Base-by-base conservation (phyloP, 495 filamentous ascomycete genomes). In the Lichina pygmaea region DNA sequence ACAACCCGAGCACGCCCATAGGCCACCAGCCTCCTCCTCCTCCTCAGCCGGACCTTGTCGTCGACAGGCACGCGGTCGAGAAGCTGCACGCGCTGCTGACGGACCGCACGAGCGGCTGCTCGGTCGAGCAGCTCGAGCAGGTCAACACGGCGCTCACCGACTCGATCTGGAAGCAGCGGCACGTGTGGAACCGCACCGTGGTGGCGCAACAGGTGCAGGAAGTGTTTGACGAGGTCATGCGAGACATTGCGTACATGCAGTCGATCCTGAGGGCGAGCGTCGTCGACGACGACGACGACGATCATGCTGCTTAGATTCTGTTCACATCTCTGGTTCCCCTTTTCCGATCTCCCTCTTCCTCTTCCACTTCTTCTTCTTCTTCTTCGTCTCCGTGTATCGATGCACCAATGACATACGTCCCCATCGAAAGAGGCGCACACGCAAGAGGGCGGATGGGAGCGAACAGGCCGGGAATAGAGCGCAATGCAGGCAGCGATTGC, bases 91-190 rank as follows among this genome's bases (percentile, higher is more conserved):
- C 63, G 0, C 56, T 66, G 31, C 58, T 93, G 16, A 70, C 72
- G 0, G 57, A 68, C 12, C 66, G 68, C 33, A 81, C 79, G 7
- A 77, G 76, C 39, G 85, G 85, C 0, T 85, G 74, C 60, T 78
- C 73, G 2, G 75, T 97, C 37, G 89, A 95, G 60, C 91, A 97
- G 57, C 66, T 97, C 32, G 86, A 95, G 62, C 86, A 93, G 57
- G 72, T 92, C 55, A 81, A 83, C 55, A 74, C 85, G n/a, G 73
- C 72, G 46, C 60, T 93, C 53, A 94, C 94, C 86, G 77, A 85
- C 48, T 70, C 72, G 39, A 64, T 95, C 11, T 97, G 89, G 89
- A 69, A 65, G 47, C 67, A 63, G 46, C 70, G 81, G 38, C 66
- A 70, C 45, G 75, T 91, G 52, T 86, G 77, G 69, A 81, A 95